Evolutionary conservation across 1,284 basidiomycete species (phyloP).

Genomic region (Melampsora abietis-canadensis): DNA sequence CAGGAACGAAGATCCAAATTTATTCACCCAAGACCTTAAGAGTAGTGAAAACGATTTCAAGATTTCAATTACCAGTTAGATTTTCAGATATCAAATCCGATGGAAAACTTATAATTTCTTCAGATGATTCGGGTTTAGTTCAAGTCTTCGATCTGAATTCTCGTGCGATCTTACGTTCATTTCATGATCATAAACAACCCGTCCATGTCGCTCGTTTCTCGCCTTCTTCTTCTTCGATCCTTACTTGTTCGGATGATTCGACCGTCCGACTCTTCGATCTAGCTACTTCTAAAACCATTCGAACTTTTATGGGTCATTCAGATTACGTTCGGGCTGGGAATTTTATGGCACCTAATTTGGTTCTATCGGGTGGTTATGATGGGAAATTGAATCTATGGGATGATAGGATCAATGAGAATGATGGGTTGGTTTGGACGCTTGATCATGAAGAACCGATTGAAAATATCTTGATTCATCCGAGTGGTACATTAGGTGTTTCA

Average conservation of each 20-base stretch:
- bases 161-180: slow-evolving; percentile 84
- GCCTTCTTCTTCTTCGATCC: slow-evolving; percentile 69
- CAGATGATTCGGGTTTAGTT: slow-evolving; percentile 87
- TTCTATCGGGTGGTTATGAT: slow-evolving; percentile 94
- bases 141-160: slow-evolving; percentile 96
- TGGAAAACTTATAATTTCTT: slow-evolving; percentile 90
- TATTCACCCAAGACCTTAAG: slow-evolving; percentile 94
- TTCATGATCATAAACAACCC: slow-evolving; percentile 89
- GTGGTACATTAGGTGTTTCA: slow-evolving; percentile 78
- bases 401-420: slow-evolving; percentile 58
- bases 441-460: slow-evolving; percentile 69
- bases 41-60: slow-evolving; percentile 88
- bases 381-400: slow-evolving; percentile 87
- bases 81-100: slow-evolving; percentile 82
- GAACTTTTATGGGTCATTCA: slow-evolving; percentile 76
- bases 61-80: slow-evolving; percentile 93
- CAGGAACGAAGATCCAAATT: slow-evolving; percentile 88
- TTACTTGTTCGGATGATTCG: slow-evolving; percentile 94
- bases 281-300: slow-evolving; percentile 75
- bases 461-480: slow-evolving; percentile 88
- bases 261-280: slow-evolving; percentile 94
- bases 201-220: slow-evolving; percentile 95
- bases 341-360: slow-evolving; percentile 74
- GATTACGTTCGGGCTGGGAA: slow-evolving; percentile 94
- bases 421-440: slow-evolving; percentile 48